Evolutionary conservation across 192 early-diverging fungal species (phyloP), one percentile per base, ranked within the genome.

Genomic region (Glomus cerebriforme): DNA sequence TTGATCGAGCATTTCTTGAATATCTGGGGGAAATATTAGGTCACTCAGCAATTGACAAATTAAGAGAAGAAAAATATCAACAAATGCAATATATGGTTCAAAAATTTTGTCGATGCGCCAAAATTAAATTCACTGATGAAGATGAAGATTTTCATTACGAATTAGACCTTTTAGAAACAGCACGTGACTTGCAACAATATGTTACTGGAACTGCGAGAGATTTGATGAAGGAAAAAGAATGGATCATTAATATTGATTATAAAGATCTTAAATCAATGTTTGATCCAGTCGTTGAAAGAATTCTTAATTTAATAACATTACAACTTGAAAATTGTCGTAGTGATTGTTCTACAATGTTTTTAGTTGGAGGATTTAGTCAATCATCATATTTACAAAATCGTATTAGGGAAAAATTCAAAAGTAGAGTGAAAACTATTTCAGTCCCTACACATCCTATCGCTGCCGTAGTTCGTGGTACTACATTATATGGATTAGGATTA

Each of bases 311-410:
- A 75, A 87, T 88, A 71, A 86, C 86, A 27, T 82, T 87, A 64
- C 88, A 90, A 70, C 75, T 90, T 81, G 70, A 85, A 2, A 82
- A 86, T 59, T 70, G 78, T 8, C 45, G 60, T 32, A 74, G 80
- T 27, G 73, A 77, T 7, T 77, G 85, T 35, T 83, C 86, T 15
- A 86, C 88, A 47, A 85, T 90, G 60, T 86, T 90, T 74, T 78
- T 90, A 34, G 88, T 90, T 54, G 88, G 88, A 81, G 88, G 88
- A 7, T 90, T 90, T 70, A 86, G 86, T 19, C 84, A 86, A 0
- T 90, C 88, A 34, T 85, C 84, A 69, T 90, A 90, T 54, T 79
- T 90, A 12, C 86, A 84, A 76, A 85, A 87, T 76, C 81, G 87
- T 72, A 84, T 88, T 19, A 85, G 86, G 64, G 77, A 88, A 62